Percentiles rank a stretch among this genome's conserved stretches.
phyloP scores from a whole-genome alignment of 2,329 filamentous ascomycete species.

The Coniochaeta ligniaria region DNA sequence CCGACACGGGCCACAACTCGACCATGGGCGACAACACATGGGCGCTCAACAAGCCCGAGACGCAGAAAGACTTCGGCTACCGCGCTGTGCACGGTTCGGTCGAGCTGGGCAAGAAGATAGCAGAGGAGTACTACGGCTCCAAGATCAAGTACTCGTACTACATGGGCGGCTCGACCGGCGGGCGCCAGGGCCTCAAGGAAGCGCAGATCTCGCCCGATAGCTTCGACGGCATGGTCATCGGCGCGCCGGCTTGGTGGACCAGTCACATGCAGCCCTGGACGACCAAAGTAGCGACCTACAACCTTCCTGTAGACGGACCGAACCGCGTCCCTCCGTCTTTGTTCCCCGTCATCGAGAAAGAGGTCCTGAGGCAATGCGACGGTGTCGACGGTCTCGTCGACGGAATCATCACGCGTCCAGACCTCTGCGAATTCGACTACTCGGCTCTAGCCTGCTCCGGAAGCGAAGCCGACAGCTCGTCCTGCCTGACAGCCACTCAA shows the following conservation, averaged over 20 bases:
- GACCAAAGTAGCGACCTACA: constrained; percentile 35
- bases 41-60: constrained; percentile 29
- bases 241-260: constrained; percentile 41
- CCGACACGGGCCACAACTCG: constrained; percentile 35
- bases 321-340: constrained; percentile 33
- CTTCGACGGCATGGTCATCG: constrained; percentile 49
- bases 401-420: constrained; percentile 39
- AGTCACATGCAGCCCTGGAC: constrained; percentile 34
- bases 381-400: constrained; percentile 39
- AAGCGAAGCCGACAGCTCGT: constrained; percentile 24
- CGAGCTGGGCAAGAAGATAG: constrained; percentile 37
- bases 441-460: constrained; percentile 22
- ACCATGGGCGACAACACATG: constrained; percentile 22
- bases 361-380: constrained; percentile 44
- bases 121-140: constrained; percentile 38
- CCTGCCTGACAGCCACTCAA: constrained; percentile 9
- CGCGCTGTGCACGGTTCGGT: constrained; percentile 40
- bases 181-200: constrained; percentile 47
- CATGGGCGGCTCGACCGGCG: constrained; percentile 50
- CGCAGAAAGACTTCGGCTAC: constrained; percentile 28
- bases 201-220: constrained; percentile 43
- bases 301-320: constrained; percentile 33
- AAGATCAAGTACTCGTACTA: constrained; percentile 41
- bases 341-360: constrained; percentile 35
- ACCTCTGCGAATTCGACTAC: constrained; percentile 34